Conservation (phyloP, 1,139 yeast species). For the Diutina ranongensis region DNA sequence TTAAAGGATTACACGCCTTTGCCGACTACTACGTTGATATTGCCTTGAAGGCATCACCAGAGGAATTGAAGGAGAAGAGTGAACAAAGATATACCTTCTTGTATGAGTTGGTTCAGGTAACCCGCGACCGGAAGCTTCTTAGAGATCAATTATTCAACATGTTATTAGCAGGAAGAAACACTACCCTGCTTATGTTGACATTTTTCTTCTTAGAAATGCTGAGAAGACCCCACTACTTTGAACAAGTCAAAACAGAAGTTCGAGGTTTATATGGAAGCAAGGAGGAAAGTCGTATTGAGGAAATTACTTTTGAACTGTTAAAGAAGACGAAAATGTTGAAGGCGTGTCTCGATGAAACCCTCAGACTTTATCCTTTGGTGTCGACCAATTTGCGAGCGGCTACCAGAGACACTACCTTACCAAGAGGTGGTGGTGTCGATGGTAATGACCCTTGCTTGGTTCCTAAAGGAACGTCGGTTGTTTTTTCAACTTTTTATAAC, state of each 20-base stretch:
- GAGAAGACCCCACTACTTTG: not conserved
- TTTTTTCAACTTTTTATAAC: not conserved
- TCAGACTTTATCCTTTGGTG: slow-evolving; percentile 3
- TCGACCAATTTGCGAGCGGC: slow-evolving; percentile 2
- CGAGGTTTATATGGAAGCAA: slow-evolving; percentile 13
- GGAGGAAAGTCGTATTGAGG: slow-evolving; percentile 9
- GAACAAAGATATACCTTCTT: not conserved
- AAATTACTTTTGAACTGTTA: slow-evolving; percentile 5
- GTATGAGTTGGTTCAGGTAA: slow-evolving; percentile 6
- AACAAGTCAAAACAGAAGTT: not conserved
- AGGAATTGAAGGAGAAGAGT: slow-evolving; percentile 1
- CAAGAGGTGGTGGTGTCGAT: slow-evolving; percentile 3
- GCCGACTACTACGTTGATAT: slow-evolving; percentile 3
- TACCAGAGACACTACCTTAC: not conserved
- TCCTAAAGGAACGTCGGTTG: not conserved
- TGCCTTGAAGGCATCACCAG: not conserved
- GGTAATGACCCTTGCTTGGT: not conserved
- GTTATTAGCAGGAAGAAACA: slow-evolving; percentile 5
- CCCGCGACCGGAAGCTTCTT: slow-evolving; percentile 4
- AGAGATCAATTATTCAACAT: slow-evolving; percentile 5
- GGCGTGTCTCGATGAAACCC: slow-evolving; percentile 4
- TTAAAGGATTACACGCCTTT: slow-evolving; percentile 11
- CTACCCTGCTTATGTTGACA: not conserved
- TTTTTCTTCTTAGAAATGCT: slow-evolving; percentile 4
- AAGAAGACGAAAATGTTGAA: slow-evolving; percentile 1